Percentiles rank a stretch among this genome's conserved stretches.
These are phyloP conservation scores for Alternaria conjuncta DNA, from an alignment of 2,329 filamentous ascomycete genomes.

Conservation along the genomic window DNA sequence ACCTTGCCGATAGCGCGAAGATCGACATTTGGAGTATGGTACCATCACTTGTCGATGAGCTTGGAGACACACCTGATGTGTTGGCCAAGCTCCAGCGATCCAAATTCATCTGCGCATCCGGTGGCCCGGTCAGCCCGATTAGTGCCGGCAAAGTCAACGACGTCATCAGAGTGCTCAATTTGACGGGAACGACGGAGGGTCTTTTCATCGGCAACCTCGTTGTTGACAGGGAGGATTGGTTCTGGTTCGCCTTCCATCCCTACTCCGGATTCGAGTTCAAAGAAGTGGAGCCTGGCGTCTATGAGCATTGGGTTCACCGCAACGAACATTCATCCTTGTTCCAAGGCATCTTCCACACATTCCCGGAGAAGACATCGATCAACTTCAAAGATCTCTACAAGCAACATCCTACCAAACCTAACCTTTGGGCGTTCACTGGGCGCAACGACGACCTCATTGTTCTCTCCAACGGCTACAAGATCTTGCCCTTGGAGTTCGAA, in stretches of 20 bases:
- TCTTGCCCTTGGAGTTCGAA: slow-evolving; percentile 26
- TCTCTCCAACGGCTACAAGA: slow-evolving; percentile 30
- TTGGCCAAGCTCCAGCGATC: slow-evolving; percentile 24
- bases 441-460: slow-evolving; percentile 30
- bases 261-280: slow-evolving; percentile 31
- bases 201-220: slow-evolving; percentile 28
- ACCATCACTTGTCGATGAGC: slow-evolving; percentile 33
- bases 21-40: slow-evolving; percentile 38
- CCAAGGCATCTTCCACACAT: slow-evolving; percentile 32
- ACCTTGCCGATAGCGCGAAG: slow-evolving; percentile 40
- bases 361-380: slow-evolving; percentile 18
- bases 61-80: slow-evolving; percentile 27
- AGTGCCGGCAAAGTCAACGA: slow-evolving; percentile 26
- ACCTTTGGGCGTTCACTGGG: slow-evolving; percentile 27
- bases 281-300: slow-evolving; percentile 30
- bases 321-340: slow-evolving; percentile 30
- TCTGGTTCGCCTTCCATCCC: slow-evolving; percentile 32
- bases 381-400: slow-evolving; percentile 31
- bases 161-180: slow-evolving; percentile 23
- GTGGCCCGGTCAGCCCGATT: slow-evolving; percentile 32
- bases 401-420: slow-evolving; percentile 24
- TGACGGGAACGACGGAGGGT: slow-evolving; percentile 32
- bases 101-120: slow-evolving; percentile 44
- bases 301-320: slow-evolving; percentile 48
- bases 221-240: slow-evolving; percentile 24